Base-by-base conservation (phyloP, 2,329 filamentous ascomycete genomes). In the Alternaria conjuncta region DNA sequence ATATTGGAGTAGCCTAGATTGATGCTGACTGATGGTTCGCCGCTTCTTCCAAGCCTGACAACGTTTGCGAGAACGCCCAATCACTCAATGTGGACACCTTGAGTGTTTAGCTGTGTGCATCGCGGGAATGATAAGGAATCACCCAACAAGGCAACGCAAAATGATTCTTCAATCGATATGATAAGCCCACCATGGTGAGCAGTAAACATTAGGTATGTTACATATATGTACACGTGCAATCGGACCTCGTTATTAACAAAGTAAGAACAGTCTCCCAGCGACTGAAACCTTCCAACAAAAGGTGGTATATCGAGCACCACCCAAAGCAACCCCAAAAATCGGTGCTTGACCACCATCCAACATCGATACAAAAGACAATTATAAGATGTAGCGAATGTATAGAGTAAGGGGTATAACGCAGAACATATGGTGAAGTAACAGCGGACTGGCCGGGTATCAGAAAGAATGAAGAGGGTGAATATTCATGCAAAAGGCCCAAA, bases 401-500 rank as follows among this genome's bases (percentile, higher is more conserved):
- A 46, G 55, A 54, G 57, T 53, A 60, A 64, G 57, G 41, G 55
- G 41, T 63, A 65, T 57, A 20, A 44, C 28, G 51, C 60, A 65
- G 54, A 49, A 60, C 6, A 53, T 60, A 46, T 51, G 46, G 44
- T 53, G 46, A 49, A 49, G 56, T 23, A 60, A 63, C 63, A 68
- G 60, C 69, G 69, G 69, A 46, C 70, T 74, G 65, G 69, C 70
- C 71, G 70, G 66, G 64, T 70, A 70, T 69, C 65, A 68, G 54
- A 71, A 63, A 63, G 65, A 65, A 64, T 23, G 61, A 60, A 66
- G 51, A 41, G 54, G 54, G 51, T 64, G 55, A 66, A 64, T 53
- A 50, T 60, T 55, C 65, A 66, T 69, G 59, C 65, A 58, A 64
- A 60, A 68, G 55, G 30, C 26, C 20, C 36, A 55, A 50, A 41